A percentile compares a stretch with the other conserved stretches of the same genome.
Conservation (phyloP, 176 grass and related monocot genomes). For the Luzula sylvatica region DNA sequence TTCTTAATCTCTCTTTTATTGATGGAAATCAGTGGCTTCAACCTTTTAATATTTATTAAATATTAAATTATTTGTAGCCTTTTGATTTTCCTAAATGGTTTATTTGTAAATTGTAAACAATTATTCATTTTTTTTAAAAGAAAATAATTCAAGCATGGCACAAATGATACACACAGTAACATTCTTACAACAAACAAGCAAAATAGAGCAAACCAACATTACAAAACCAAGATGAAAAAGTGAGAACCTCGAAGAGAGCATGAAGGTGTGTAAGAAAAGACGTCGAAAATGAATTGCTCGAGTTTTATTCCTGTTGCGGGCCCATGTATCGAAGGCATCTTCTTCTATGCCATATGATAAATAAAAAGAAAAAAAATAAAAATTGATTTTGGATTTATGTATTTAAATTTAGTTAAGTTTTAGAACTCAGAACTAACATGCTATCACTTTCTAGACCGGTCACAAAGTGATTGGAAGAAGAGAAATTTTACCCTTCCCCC, state of each 20-base stretch:
- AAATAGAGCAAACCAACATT: slow-evolving; percentile 12
- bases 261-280: slow-evolving; percentile 72
- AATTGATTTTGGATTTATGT: not conserved
- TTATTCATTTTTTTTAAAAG: no score
- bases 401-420: slow-evolving; percentile 4
- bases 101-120: not conserved
- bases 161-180: slow-evolving; percentile 3
- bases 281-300: slow-evolving; percentile 89
- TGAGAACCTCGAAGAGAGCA: slow-evolving; percentile 65
- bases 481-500: no score
- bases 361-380: slow-evolving; percentile 18
- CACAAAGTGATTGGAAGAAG: slow-evolving; percentile 77
- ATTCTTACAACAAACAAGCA: slow-evolving; percentile 21
- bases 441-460: slow-evolving; percentile 85
- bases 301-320: slow-evolving; percentile 65
- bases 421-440: slow-evolving; percentile 67
- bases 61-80: not conserved
- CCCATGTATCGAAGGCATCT: slow-evolving; percentile 82
- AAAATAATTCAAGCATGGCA: no score
- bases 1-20: slow-evolving; percentile 63
- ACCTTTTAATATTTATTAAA: slow-evolving; percentile 37
- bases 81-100: not conserved
- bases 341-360: slow-evolving; percentile 86
- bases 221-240: slow-evolving; percentile 6
- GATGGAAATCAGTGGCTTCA: slow-evolving; percentile 65